Evolutionary conservation across 2,329 filamentous ascomycete species (phyloP).

Genomic region (Neofusicoccum laricinum): DNA sequence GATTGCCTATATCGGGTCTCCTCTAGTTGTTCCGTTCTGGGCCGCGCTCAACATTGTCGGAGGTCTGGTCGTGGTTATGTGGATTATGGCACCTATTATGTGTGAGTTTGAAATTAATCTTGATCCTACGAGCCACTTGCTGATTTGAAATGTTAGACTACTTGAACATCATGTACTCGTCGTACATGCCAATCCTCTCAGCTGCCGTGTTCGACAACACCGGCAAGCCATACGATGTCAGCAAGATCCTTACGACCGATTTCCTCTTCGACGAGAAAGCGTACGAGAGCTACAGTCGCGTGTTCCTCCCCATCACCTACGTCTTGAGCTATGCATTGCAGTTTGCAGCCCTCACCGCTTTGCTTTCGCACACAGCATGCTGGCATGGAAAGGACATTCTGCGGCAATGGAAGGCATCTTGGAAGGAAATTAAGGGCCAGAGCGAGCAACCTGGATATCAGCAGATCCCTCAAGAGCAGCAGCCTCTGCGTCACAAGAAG

Average conservation of each 20-base stretch:
- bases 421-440: slow-evolving; percentile 57
- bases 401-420: slow-evolving; percentile 69
- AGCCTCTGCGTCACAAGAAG: background rate
- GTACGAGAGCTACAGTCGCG: slow-evolving; percentile 77
- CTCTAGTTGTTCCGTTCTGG: slow-evolving; percentile 81
- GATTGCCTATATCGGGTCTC: slow-evolving; percentile 82
- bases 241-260: slow-evolving; percentile 71
- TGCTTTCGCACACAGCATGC: slow-evolving; percentile 76
- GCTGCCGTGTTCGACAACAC: slow-evolving; percentile 83
- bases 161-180: slow-evolving; percentile 72
- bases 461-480: slow-evolving; percentile 38
- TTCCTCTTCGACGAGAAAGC: slow-evolving; percentile 75
- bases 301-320: slow-evolving; percentile 84
- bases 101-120: slow-evolving; percentile 41
- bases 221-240: slow-evolving; percentile 76
- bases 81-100: slow-evolving; percentile 74
- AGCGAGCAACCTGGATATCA: slow-evolving; percentile 29
- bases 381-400: slow-evolving; percentile 84
- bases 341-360: slow-evolving; percentile 75
- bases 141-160: slow-evolving; percentile 53
- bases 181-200: slow-evolving; percentile 84
- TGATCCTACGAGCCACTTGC: slow-evolving; percentile 12
- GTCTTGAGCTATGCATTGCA: slow-evolving; percentile 83
- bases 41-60: slow-evolving; percentile 80
- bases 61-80: slow-evolving; percentile 78